Evolutionary conservation across 2,329 filamentous ascomycete species (phyloP).

Genomic region (Pestalotiopsis sp.): DNA sequence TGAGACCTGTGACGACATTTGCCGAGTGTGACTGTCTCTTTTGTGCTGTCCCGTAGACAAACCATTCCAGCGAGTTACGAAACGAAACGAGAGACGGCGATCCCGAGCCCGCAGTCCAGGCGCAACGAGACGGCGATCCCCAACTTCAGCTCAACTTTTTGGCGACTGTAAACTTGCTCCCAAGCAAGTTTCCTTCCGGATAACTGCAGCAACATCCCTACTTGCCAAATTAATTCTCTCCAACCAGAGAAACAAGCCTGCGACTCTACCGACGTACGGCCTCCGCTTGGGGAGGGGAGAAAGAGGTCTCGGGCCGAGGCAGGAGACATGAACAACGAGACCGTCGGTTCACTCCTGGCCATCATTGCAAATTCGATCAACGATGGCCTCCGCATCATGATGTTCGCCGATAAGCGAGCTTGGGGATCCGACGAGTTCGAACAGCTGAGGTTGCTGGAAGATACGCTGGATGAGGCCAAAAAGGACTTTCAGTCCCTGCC

Average conservation of each 20-base stretch:
- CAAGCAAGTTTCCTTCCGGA: neutral
- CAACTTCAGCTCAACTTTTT: neutral
- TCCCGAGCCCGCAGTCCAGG: neutral
- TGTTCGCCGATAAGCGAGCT: constrained; percentile 57
- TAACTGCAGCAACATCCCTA: neutral
- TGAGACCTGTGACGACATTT: neutral
- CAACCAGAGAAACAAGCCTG: neutral
- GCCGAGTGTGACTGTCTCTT: neutral
- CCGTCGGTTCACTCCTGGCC: constrained; percentile 59
- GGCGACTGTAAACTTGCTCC: neutral
- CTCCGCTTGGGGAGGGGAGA: neutral
- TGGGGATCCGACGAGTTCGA: constrained; percentile 62
- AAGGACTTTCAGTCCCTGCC: constrained; percentile 61
- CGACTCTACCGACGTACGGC: neutral
- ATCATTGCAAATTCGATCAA: constrained; percentile 55
- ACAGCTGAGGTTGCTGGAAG: constrained; percentile 55
- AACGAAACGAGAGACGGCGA: neutral
- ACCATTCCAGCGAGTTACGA: neutral
- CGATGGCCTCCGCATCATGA: constrained; percentile 54
- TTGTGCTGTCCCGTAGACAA: neutral
- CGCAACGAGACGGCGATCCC: neutral
- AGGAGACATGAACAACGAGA: constrained; percentile 44
- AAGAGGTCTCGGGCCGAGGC: neutral
- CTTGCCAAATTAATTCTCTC: neutral
- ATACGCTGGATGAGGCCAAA: constrained; percentile 58